These are phyloP conservation scores for Babesia bovis DNA, from an alignment of 169 alveolate species.

Conservation along the genomic window DNA sequence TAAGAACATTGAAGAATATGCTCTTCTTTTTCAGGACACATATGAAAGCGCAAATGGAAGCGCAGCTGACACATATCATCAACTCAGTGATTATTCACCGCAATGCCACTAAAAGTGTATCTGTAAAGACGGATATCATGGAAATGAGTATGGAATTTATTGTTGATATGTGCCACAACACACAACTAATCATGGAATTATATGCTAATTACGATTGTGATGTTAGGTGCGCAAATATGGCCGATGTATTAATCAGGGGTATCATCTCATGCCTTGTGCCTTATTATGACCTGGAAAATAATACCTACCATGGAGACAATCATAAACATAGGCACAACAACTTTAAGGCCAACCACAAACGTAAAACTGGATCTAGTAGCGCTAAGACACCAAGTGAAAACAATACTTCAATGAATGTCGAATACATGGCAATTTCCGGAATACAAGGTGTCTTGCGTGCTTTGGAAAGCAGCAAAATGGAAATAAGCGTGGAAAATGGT, in stretches of 20 bases:
- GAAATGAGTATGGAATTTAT: conserved; percentile 67
- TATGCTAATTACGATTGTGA: conserved; percentile 66
- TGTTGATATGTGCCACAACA: conserved; percentile 33
- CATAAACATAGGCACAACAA: background rate
- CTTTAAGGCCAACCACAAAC: background rate
- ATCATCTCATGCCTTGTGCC: conserved; percentile 38
- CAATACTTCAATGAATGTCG: conserved; percentile 8
- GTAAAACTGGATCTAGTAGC: conserved; percentile 18
- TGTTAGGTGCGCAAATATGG: conserved; percentile 56
- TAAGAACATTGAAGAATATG: conserved; percentile 47
- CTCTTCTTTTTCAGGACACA: conserved; percentile 34
- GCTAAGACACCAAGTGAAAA: conserved; percentile 8
- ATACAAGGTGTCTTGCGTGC: conserved; percentile 34
- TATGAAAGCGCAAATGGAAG: conserved; percentile 59
- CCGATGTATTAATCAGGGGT: conserved; percentile 31
- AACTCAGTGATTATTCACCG: conserved; percentile 25
- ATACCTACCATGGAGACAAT: background rate
- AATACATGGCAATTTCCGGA: conserved; percentile 33
- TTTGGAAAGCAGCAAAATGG: conserved; percentile 2
- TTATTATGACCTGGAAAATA: conserved; percentile 16
- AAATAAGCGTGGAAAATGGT: background rate
- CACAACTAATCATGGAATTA: conserved; percentile 46
- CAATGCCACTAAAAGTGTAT: conserved; percentile 1
- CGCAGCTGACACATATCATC: conserved; percentile 49
- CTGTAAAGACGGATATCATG: conserved; percentile 47